A percentile compares a stretch with the other conserved stretches of the same genome.
Evolutionary conservation across 441 rosid species (phyloP).

Genomic region (Pelargonium myrrhifolium): DNA sequence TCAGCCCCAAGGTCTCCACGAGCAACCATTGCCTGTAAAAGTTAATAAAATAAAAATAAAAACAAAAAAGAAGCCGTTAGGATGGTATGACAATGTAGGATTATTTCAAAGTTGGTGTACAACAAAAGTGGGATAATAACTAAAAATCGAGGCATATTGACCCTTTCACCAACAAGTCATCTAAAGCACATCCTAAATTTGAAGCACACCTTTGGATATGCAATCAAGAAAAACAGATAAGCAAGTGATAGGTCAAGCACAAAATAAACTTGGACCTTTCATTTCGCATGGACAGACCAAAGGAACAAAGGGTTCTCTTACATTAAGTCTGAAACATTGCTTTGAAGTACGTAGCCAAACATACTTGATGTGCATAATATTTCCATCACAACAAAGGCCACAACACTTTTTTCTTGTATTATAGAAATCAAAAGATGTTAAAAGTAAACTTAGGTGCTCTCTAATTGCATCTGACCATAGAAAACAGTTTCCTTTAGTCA

Average conservation of each 20-base stretch:
- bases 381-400: not conserved
- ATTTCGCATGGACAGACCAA: not conserved
- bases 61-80: not conserved
- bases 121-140: not conserved
- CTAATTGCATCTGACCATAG: not conserved
- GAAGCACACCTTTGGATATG: not conserved
- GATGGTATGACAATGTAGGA: not conserved
- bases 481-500: not conserved
- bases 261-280: not conserved
- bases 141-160: not conserved
- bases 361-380: not conserved
- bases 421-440: not conserved
- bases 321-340: not conserved
- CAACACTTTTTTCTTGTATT: not conserved
- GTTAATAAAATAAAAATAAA: slow-evolving; percentile 6
- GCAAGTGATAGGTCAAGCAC: not conserved
- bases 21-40: slow-evolving; percentile 90
- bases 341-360: not conserved
- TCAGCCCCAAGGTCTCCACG: slow-evolving; percentile 99
- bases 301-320: not conserved
- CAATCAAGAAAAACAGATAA: not conserved
- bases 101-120: not conserved
- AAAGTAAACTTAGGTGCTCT: not conserved
- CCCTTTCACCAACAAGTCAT: not conserved
- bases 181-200: not conserved